Percentiles rank a stretch among this genome's conserved stretches.
phyloP scores from a whole-genome alignment of 495 filamentous ascomycete genomes.

The Neurospora sp. region DNA sequence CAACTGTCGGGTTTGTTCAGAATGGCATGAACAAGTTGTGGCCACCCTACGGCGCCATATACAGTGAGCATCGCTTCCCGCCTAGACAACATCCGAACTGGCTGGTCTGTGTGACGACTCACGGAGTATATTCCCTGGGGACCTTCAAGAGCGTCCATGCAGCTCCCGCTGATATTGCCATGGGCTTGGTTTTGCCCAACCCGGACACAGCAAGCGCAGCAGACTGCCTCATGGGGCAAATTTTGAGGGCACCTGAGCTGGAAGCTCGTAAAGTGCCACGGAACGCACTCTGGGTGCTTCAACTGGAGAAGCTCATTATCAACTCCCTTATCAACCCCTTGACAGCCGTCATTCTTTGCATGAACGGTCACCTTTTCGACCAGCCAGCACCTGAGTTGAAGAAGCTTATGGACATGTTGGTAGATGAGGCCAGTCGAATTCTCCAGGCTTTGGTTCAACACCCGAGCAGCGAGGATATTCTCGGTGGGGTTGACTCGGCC shows the following conservation, averaged over 20 bases:
- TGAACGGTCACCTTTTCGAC: conserved; percentile 63
- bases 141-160: conserved; percentile 56
- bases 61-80: conserved; percentile 16
- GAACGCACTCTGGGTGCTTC: conserved; percentile 42
- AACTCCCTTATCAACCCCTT: conserved; percentile 77
- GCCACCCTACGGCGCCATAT: conserved; percentile 46
- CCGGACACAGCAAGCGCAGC: background rate
- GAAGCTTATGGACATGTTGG: conserved; percentile 39
- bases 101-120: conserved; percentile 55
- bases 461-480: conserved; percentile 15
- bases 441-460: conserved; percentile 35
- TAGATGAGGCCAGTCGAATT: conserved; percentile 57
- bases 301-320: conserved; percentile 54
- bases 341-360: conserved; percentile 59
- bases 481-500: background rate
- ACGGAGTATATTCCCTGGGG: conserved; percentile 51
- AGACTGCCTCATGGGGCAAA: conserved; percentile 14
- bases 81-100: conserved; percentile 51
- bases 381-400: conserved; percentile 44
- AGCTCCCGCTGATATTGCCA: conserved; percentile 42
- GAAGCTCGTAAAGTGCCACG: conserved; percentile 32
- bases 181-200: conserved; percentile 20
- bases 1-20: conserved; percentile 67
- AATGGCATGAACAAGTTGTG: conserved; percentile 68
- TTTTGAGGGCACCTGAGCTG: conserved; percentile 26